These are phyloP conservation scores for Talaromyces sp. DNA, from an alignment of 2,329 filamentous ascomycete genomes.

Conservation along the genomic window DNA sequence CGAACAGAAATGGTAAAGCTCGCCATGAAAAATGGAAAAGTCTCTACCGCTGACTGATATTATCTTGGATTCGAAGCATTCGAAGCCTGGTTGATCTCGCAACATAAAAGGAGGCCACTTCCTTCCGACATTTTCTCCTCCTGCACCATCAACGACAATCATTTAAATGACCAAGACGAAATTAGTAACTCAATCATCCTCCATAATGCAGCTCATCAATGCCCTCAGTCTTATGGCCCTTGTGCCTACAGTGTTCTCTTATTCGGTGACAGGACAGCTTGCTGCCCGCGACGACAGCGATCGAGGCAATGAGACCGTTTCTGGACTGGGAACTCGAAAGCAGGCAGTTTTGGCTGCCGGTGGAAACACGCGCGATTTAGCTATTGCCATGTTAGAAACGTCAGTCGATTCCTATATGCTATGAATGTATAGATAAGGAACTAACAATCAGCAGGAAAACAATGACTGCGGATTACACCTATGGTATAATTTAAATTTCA, in stretches of 20 bases:
- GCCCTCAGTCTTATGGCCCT: not conserved
- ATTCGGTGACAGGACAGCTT: not conserved
- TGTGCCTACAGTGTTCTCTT: not conserved
- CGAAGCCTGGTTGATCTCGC: too few species aligned
- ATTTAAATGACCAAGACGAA: too few species aligned
- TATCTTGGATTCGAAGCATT: too few species aligned
- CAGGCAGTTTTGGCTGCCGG: conserved; percentile 19
- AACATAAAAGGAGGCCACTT: too few species aligned
- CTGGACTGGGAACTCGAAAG: conserved; percentile 19
- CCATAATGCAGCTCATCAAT: not conserved
- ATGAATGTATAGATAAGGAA: not conserved
- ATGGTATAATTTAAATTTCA: conserved; percentile 7
- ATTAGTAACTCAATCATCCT: not conserved
- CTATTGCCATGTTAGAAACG: conserved; percentile 29
- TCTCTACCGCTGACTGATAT: too few species aligned
- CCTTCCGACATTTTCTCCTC: too few species aligned
- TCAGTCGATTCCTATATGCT: conserved; percentile 9
- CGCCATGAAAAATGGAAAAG: too few species aligned
- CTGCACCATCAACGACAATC: too few species aligned
- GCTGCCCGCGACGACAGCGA: not conserved
- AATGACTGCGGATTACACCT: not conserved
- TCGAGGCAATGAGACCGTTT: conserved; percentile 15
- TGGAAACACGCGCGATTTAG: conserved; percentile 24
- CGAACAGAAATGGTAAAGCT: too few species aligned
- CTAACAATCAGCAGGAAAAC: not conserved